Conservation (phyloP, 108 stramenopile species). For the Epipyxis sp. region DNA sequence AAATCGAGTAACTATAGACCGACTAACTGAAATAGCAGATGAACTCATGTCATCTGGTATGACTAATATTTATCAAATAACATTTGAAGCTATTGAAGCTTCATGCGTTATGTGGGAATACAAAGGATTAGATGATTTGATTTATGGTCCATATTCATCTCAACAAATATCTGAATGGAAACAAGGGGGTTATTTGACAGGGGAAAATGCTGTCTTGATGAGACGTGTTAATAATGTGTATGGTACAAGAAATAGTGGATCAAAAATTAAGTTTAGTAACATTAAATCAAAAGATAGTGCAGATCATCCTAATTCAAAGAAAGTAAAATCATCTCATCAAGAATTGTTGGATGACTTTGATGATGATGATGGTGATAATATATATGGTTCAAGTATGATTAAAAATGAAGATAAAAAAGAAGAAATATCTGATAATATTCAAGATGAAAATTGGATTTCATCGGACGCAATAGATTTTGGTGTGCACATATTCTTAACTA, state of each 20-base stretch:
- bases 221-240: conserved; percentile 2
- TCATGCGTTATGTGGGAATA: conserved; percentile 40
- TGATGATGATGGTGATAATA: conserved; percentile 11
- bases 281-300: conserved; percentile 2
- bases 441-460: background rate
- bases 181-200: conserved; percentile 42
- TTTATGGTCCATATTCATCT: conserved; percentile 48
- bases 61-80: conserved; percentile 9
- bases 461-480: background rate
- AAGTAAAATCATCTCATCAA: conserved; percentile 10
- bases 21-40: conserved; percentile 23
- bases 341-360: conserved; percentile 4
- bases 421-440: background rate
- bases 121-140: conserved; percentile 40
- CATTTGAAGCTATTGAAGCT: conserved; percentile 3
- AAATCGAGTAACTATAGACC: conserved; percentile 6
- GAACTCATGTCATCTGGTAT: background rate
- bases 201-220: conserved; percentile 33
- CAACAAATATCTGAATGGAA: conserved; percentile 44
- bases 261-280: too few relatives aligned
- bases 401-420: background rate
- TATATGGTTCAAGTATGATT: background rate
- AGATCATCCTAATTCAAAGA: conserved; percentile 6
- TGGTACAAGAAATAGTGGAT: too few relatives aligned
- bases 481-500: too few relatives aligned